These are phyloP conservation scores for Solanum lycopersicoides DNA, from an alignment of 257 asterid genomes.

Conservation along the genomic window DNA sequence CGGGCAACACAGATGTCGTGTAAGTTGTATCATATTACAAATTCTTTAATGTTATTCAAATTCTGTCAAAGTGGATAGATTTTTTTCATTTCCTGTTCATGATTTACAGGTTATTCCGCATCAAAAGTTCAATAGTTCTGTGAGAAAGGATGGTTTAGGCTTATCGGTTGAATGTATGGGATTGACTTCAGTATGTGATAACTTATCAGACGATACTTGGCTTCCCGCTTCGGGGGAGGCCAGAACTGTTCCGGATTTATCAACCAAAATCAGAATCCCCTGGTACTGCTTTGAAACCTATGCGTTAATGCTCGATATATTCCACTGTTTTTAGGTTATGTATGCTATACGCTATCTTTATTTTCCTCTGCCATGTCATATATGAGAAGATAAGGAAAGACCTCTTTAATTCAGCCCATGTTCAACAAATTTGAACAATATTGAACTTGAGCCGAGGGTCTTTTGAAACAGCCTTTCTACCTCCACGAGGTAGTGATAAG, in stretches of 20 bases:
- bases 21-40: not conserved
- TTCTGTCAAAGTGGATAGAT: not conserved
- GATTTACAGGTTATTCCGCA: slow-evolving; percentile 57
- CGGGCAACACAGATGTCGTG: slow-evolving; percentile 43
- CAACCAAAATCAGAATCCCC: slow-evolving; percentile 57
- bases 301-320: not conserved
- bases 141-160: slow-evolving; percentile 62
- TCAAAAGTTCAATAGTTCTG: slow-evolving; percentile 50
- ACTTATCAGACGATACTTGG: slow-evolving; percentile 62
- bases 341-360: not conserved
- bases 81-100: not conserved
- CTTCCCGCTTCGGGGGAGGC: slow-evolving; percentile 72
- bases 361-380: not conserved
- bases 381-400: not conserved
- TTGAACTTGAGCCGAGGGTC: not conserved
- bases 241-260: slow-evolving; percentile 72
- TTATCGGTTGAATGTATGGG: slow-evolving; percentile 68
- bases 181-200: slow-evolving; percentile 54
- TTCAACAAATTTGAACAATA: not conserved
- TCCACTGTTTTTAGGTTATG: not conserved
- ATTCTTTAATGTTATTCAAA: not conserved
- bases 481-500: too few species aligned
- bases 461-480: too few species aligned
- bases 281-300: slow-evolving; percentile 34
- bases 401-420: not conserved